These are phyloP conservation scores for Yamadazyma tumulicola DNA, from an alignment of 805 yeast species.

Conservation along the genomic window DNA sequence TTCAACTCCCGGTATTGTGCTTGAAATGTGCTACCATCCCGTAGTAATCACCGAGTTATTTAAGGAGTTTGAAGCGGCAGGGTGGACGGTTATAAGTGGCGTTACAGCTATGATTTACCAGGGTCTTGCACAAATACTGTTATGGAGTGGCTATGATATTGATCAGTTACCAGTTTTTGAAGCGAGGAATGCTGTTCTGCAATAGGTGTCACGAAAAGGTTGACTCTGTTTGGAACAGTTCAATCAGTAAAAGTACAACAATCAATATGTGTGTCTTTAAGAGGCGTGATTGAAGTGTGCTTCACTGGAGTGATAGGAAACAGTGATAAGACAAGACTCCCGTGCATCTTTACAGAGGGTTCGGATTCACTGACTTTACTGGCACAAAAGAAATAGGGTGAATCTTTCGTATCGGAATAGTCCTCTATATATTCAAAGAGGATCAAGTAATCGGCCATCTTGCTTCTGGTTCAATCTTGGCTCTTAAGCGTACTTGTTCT, in stretches of 20 bases:
- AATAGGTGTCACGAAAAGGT: no score
- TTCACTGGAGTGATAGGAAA: not conserved
- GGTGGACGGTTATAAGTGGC: constrained; percentile 30
- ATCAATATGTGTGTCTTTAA: no score
- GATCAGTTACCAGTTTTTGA: constrained; percentile 23
- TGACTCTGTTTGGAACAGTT: no score
- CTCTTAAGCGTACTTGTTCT: constrained; percentile 4
- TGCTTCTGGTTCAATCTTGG: constrained; percentile 1
- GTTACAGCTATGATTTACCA: constrained; percentile 30
- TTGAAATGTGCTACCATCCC: constrained; percentile 36
- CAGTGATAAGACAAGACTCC: not conserved
- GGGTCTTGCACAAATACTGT: constrained; percentile 26
- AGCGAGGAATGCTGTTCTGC: constrained; percentile 7
- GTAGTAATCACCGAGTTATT: constrained; percentile 22
- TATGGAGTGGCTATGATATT: constrained; percentile 28
- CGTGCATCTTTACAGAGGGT: not conserved
- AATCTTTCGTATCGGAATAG: no score
- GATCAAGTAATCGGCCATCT: constrained; percentile 2
- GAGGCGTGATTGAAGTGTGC: not conserved
- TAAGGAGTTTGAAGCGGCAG: constrained; percentile 17
- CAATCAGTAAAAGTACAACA: no score
- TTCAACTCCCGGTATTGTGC: constrained; percentile 21
- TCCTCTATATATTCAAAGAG: not conserved
- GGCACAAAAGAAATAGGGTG: no score
- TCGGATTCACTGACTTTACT: no score